Percentiles rank a stretch among this genome's conserved stretches.
phyloP scores from a whole-genome alignment of 78 protist genomes.

The Pigoraptor vietnamica region DNA sequence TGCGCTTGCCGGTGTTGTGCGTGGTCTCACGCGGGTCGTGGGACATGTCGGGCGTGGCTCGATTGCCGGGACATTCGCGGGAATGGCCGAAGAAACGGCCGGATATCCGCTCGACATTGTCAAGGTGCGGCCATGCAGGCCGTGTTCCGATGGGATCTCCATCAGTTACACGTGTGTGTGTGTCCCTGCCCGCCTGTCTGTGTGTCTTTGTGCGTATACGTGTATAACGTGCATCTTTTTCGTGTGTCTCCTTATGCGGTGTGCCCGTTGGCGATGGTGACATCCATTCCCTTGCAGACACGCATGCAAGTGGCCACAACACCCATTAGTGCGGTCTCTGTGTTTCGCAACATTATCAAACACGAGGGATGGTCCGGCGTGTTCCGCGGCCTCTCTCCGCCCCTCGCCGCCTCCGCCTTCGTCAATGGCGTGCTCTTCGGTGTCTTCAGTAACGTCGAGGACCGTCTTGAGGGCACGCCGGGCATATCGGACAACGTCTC shows the following conservation, averaged over 20 bases:
- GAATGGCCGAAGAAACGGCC: background rate
- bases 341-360: background rate
- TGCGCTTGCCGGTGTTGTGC: background rate
- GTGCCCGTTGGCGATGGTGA: background rate
- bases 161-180: background rate
- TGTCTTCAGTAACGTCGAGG: background rate
- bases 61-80: background rate
- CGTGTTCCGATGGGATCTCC: background rate
- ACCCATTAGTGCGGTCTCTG: background rate
- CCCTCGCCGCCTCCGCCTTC: background rate
- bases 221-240: no score
- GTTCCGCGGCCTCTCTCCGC: background rate
- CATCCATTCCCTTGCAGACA: background rate
- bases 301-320: background rate
- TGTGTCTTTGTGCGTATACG: no score
- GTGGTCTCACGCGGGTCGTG: background rate
- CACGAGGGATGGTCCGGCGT: background rate
- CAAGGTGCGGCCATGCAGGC: background rate
- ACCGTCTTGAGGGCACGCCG: background rate
- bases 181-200: background rate
- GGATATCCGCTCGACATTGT: background rate
- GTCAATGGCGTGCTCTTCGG: background rate
- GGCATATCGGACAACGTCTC: background rate
- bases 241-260: background rate
- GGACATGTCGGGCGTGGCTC: background rate